Percentiles rank a stretch among this genome's conserved stretches.
phyloP scores from a whole-genome alignment of 1,139 yeast species.

The Maudiozyma humilis region DNA sequence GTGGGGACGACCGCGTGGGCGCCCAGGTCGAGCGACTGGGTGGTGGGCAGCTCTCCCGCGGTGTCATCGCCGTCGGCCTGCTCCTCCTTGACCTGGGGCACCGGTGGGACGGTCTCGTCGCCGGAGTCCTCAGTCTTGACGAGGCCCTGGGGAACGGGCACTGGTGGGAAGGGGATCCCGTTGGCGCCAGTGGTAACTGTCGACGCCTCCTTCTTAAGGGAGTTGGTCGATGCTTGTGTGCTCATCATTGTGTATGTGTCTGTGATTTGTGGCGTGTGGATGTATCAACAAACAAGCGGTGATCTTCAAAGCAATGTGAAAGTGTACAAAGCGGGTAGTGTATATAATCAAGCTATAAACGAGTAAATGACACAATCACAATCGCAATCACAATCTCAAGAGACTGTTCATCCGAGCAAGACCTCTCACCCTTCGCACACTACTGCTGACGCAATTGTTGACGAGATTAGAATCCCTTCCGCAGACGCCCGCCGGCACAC shows the following conservation, averaged over 20 bases:
- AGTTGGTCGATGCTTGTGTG: background rate
- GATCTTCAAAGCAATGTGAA: no score
- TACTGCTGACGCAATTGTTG: background rate
- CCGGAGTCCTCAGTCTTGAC: background rate
- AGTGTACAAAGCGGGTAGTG: no score
- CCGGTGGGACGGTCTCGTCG: background rate
- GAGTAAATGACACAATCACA: no score
- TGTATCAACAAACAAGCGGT: no score
- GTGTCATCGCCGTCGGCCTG: background rate
- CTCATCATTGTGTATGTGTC: background rate
- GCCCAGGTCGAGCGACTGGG: constrained; percentile 4
- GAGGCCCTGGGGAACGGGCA: background rate
- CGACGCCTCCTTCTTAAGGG: constrained; percentile 3
- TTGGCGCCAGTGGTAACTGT: background rate
- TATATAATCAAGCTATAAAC: no score
- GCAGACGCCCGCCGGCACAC: no score
- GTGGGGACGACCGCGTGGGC: background rate
- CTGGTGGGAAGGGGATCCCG: constrained; percentile 9
- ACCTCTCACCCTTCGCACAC: no score
- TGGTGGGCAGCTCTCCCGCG: constrained; percentile 1
- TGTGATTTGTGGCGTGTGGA: background rate
- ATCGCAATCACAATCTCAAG: no score
- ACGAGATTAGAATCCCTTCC: no score
- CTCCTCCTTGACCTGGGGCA: background rate
- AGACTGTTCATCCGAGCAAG: no score